Evolutionary conservation across 75 land plant species (phyloP).

Genomic region (Pseudotsuga menziesii): DNA sequence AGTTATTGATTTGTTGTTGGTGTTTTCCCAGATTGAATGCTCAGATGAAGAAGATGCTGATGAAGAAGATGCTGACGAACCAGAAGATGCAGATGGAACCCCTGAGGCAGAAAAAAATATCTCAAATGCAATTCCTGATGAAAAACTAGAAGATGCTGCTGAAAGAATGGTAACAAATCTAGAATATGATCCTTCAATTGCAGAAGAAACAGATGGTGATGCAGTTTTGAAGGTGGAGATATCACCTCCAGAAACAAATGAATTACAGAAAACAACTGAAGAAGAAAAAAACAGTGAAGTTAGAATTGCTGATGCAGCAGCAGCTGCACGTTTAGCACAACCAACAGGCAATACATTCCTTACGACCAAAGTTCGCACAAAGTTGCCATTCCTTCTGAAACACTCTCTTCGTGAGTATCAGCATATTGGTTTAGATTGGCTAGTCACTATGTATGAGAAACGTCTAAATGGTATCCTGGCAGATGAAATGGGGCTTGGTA

Average conservation of each 20-base stretch:
- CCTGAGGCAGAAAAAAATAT: constrained; percentile 15
- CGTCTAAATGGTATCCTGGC: constrained; percentile 96
- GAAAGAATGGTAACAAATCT: background rate
- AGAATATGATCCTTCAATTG: constrained; percentile 8
- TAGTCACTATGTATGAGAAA: constrained; percentile 99
- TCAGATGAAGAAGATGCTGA: constrained; percentile 14
- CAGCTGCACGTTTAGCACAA: constrained; percentile 95
- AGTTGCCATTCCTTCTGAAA: constrained; percentile 94
- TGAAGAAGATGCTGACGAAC: constrained; percentile 15
- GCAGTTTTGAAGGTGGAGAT: constrained; percentile 13
- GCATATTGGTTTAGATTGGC: constrained; percentile 99
- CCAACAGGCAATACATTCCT: constrained; percentile 98
- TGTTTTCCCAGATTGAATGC: constrained; percentile 1
- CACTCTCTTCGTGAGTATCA: constrained; percentile 96
- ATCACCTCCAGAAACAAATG: background rate
- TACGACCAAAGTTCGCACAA: constrained; percentile 95
- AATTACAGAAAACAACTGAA: constrained; percentile 8
- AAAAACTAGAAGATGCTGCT: background rate
- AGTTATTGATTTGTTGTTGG: background rate
- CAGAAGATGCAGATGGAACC: constrained; percentile 14
- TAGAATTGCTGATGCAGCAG: constrained; percentile 95
- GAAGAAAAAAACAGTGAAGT: constrained; percentile 57
- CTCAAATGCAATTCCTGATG: background rate
- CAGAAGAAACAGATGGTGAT: constrained; percentile 34
- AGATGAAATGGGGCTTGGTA: constrained; percentile 99